phyloP scores from a whole-genome alignment of 1,139 yeast genomes.

The Yarrowia galli region DNA sequence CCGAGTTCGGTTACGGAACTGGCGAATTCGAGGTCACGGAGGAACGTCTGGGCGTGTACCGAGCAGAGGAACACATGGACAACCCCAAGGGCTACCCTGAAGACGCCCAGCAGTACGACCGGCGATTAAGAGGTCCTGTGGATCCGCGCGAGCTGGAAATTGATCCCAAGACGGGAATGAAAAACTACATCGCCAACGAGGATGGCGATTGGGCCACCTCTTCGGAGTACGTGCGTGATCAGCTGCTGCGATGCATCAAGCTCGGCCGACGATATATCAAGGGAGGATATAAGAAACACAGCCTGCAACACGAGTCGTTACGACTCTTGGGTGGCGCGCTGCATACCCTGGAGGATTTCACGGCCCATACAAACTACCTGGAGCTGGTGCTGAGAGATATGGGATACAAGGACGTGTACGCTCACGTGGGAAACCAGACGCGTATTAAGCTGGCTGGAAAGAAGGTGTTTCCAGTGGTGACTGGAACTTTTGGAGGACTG shows the following conservation, averaged over 20 bases:
- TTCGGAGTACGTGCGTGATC: constrained; percentile 43
- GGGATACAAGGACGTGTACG: constrained; percentile 45
- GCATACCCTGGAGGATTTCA: constrained; percentile 45
- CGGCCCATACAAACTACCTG: constrained; percentile 45
- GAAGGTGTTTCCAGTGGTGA: constrained; percentile 45
- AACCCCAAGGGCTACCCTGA: constrained; percentile 46
- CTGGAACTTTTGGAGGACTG: constrained; percentile 47
- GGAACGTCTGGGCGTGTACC: constrained; percentile 45
- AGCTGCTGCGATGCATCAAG: constrained; percentile 43
- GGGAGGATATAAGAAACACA: constrained; percentile 39
- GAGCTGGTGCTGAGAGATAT: constrained; percentile 45
- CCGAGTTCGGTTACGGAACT: constrained; percentile 46
- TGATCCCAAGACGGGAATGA: constrained; percentile 47
- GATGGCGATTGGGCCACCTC: constrained; percentile 46
- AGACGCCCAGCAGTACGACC: constrained; percentile 43
- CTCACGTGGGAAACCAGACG: constrained; percentile 46
- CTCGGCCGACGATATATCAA: constrained; percentile 42
- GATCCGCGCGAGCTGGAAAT: constrained; percentile 44
- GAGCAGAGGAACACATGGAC: constrained; percentile 48
- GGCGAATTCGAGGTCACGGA: constrained; percentile 47
- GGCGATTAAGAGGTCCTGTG: constrained; percentile 45
- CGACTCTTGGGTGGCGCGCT: constrained; percentile 46
- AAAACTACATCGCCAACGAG: constrained; percentile 46
- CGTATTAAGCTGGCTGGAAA: constrained; percentile 43
- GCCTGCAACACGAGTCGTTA: constrained; percentile 43